Conservation (phyloP, 345 rosid genomes). For the Eucalyptus sp. region DNA sequence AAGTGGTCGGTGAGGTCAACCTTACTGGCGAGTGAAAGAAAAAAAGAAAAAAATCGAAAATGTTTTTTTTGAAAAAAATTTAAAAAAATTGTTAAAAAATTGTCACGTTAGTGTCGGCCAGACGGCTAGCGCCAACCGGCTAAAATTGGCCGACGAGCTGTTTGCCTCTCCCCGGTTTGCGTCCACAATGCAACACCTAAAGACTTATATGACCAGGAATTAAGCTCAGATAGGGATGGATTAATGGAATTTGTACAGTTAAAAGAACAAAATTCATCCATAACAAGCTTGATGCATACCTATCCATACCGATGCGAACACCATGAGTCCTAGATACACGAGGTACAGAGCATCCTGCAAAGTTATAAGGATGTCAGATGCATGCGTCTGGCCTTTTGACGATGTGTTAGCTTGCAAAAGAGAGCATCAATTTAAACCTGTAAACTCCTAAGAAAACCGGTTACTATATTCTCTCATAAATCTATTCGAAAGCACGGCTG, state of each 20-base stretch:
- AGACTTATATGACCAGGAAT: background rate
- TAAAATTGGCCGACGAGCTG: background rate
- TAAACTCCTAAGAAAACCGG: background rate
- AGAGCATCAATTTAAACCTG: background rate
- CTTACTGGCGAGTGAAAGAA: fast-evolving
- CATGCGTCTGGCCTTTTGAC: background rate
- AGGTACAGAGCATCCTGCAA: constrained; percentile 57
- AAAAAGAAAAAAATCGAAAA: too few species aligned
- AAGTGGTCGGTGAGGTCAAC: fast-evolving
- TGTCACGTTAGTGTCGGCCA: fast-evolving
- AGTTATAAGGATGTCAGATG: background rate
- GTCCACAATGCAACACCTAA: constrained; percentile 68
- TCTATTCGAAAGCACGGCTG: background rate
- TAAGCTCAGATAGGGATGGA: background rate
- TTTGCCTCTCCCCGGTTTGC: constrained; percentile 89
- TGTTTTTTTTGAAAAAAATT: too few species aligned
- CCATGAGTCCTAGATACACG: constrained; percentile 49
- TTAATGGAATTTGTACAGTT: background rate
- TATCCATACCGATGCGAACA: constrained; percentile 56
- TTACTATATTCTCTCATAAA: background rate
- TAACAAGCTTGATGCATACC: constrained; percentile 17
- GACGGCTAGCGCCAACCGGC: fast-evolving
- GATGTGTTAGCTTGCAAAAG: background rate
- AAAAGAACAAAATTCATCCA: background rate
- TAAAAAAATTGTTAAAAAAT: too few species aligned